phyloP scores from a whole-genome alignment of 176 grass and related monocot species.

The Thalia dealbata region DNA sequence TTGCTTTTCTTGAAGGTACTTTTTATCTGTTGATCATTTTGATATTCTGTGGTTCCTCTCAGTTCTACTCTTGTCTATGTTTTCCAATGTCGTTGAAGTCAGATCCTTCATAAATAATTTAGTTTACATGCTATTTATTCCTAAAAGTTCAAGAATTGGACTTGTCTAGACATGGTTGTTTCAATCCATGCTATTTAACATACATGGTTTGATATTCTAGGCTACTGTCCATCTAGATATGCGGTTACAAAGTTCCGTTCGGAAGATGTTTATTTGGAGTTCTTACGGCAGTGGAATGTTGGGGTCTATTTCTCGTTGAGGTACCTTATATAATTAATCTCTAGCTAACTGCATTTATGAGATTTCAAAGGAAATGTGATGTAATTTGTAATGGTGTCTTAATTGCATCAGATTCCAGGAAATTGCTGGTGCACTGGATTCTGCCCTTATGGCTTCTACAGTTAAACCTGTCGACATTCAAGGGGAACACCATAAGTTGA shows the following conservation, averaged over 20 bases:
- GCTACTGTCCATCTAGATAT: slow-evolving; percentile 62
- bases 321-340: slow-evolving; percentile 20
- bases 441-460: slow-evolving; percentile 34
- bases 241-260: slow-evolving; percentile 66
- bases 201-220: slow-evolving; percentile 27
- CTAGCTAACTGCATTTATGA: background rate
- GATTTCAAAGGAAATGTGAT: slow-evolving; percentile 8
- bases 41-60: background rate
- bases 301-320: slow-evolving; percentile 92
- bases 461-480: slow-evolving; percentile 49
- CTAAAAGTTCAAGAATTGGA: background rate
- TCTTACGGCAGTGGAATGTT: slow-evolving; percentile 86
- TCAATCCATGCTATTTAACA: background rate
- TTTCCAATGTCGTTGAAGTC: background rate
- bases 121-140: background rate
- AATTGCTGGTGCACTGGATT: slow-evolving; percentile 91
- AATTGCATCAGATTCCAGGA: slow-evolving; percentile 85
- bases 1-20: slow-evolving; percentile 98
- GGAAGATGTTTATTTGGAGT: slow-evolving; percentile 60
- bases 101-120: background rate
- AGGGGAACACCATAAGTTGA: slow-evolving; percentile 26
- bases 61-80: background rate
- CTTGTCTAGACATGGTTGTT: background rate
- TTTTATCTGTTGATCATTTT: background rate
- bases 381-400: slow-evolving; percentile 24